Conservation (phyloP, 495 filamentous ascomycete genomes). For the Cercophora newfieldiana region DNA sequence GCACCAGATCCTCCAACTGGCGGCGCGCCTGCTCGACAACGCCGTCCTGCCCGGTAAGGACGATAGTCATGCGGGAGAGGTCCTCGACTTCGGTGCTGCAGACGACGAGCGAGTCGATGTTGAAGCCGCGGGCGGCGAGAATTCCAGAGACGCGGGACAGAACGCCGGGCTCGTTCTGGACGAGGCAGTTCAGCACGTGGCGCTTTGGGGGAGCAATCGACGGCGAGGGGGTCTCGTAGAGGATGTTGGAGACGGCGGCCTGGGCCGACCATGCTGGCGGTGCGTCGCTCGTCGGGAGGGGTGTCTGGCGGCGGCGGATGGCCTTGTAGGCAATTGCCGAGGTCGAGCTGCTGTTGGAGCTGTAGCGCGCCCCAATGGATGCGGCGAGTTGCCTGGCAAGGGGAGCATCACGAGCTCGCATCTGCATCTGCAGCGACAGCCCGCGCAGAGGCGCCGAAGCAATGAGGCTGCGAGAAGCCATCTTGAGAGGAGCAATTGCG, state of each 20-base stretch:
- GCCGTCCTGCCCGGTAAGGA: constrained; percentile 91
- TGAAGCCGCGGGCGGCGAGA: constrained; percentile 94
- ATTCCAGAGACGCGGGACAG: constrained; percentile 95
- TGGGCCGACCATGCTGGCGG: constrained; percentile 88
- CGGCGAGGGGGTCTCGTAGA: constrained; percentile 93
- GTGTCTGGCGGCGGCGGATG: constrained; percentile 81
- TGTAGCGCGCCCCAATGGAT: constrained; percentile 26
- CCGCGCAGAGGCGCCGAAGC: constrained; percentile 38
- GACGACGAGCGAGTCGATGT: constrained; percentile 97
- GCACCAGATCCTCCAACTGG: constrained; percentile 94
- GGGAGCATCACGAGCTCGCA: constrained; percentile 27
- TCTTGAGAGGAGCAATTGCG: constrained; percentile 28
- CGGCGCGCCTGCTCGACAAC: constrained; percentile 96
- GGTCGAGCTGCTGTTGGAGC: constrained; percentile 65
- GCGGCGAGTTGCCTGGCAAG: constrained; percentile 22
- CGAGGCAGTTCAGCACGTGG: constrained; percentile 95
- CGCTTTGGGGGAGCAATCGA: constrained; percentile 84
- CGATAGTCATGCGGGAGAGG: constrained; percentile 97
- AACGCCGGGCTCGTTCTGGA: constrained; percentile 98
- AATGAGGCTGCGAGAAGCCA: constrained; percentile 48
- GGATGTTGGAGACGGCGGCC: constrained; percentile 93
- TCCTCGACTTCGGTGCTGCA: constrained; percentile 98
- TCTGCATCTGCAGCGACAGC: constrained; percentile 25
- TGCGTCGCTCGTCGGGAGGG: constrained; percentile 73
- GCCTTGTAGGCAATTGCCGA: constrained; percentile 97